Evolutionary conservation across 148 eudicot genomes (phyloP).

Genomic region (Rhododendron simsii): DNA sequence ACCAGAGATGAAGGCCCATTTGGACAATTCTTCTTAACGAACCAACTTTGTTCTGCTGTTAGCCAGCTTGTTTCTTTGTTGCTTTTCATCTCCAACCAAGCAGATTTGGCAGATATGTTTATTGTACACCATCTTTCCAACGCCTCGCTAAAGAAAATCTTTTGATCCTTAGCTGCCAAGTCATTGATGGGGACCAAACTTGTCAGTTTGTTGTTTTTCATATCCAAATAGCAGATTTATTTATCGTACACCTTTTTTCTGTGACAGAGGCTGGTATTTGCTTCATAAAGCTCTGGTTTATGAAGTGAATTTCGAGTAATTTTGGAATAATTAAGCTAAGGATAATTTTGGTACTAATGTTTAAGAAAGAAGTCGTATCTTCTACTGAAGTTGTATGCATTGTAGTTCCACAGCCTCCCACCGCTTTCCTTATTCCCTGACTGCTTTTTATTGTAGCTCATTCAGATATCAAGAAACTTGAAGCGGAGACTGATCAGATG

Average conservation of each 20-base stretch:
- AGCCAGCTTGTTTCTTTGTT: neutral
- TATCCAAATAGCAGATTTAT: neutral
- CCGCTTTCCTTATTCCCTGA: neutral
- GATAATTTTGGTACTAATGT: neutral
- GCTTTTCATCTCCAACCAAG: neutral
- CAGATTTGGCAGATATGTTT: neutral
- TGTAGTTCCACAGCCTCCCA: neutral
- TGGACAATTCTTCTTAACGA: neutral
- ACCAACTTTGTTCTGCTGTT: neutral
- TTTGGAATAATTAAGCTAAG: neutral
- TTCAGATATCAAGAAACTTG: conserved; percentile 44
- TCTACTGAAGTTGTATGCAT: neutral
- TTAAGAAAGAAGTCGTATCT: neutral
- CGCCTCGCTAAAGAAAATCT: neutral
- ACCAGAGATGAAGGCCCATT: neutral
- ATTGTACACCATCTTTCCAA: neutral
- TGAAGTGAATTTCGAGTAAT: neutral
- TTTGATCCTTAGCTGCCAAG: neutral
- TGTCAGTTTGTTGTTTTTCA: neutral
- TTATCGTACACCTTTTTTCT: neutral
- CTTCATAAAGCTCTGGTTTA: neutral
- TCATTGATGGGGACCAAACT: neutral
- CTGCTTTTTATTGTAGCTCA: conserved; percentile 37
- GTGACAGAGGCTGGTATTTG: neutral
- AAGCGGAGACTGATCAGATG: conserved; percentile 59